These are phyloP conservation scores for Flaveria trinervia DNA, from an alignment of 129 eudicot genomes.

Conservation along the genomic window DNA sequence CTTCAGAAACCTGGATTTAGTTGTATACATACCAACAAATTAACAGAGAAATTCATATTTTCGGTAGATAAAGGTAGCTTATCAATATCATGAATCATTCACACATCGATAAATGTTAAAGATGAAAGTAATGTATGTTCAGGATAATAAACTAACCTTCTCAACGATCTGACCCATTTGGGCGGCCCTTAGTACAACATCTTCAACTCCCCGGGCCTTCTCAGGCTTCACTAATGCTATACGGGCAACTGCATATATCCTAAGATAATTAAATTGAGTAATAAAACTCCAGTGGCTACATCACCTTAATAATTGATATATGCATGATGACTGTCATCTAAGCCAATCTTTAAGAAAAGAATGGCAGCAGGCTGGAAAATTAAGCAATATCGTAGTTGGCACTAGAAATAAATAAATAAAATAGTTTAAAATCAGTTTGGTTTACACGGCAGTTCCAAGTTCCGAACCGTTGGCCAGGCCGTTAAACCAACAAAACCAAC, in stretches of 20 bases:
- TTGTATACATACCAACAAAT: slow-evolving; percentile 8
- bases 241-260: slow-evolving; percentile 66
- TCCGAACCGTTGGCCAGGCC: neutral
- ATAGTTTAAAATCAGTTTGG: neutral
- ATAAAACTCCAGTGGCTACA: neutral
- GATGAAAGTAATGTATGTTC: neutral
- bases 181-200: slow-evolving; percentile 88
- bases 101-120: neutral
- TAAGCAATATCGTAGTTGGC: neutral
- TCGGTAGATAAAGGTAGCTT: neutral
- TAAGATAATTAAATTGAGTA: neutral
- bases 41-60: neutral
- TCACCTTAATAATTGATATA: neutral
- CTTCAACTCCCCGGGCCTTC: slow-evolving; percentile 98
- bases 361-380: neutral
- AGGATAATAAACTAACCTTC: slow-evolving; percentile 46
- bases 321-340: neutral
- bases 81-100: neutral
- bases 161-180: slow-evolving; percentile 92
- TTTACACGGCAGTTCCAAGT: neutral
- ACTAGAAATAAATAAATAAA: neutral
- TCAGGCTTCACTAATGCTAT: slow-evolving; percentile 97
- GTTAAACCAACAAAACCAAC: neutral
- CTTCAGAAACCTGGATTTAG: slow-evolving; percentile 76
- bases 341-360: neutral